Evolutionary conservation across 768 basidiomycete species (phyloP).

Genomic region (Psilocybe cyanescens): DNA sequence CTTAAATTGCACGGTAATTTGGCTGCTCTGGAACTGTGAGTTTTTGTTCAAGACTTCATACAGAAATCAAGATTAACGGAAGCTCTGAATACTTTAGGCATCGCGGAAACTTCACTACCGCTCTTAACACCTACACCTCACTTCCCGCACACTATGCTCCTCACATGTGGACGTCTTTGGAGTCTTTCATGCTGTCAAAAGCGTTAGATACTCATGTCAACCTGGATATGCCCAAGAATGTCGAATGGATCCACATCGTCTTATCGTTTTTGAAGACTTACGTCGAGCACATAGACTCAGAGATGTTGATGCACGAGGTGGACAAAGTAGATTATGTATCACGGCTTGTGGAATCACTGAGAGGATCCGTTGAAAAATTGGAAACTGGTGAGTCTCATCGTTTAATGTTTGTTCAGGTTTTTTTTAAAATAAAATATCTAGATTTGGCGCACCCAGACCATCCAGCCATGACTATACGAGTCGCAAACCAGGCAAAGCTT

Average conservation of each 20-base stretch:
- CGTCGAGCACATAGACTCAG: conserved; percentile 55
- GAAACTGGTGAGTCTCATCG: conserved; percentile 49
- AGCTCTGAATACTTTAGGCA: conserved; percentile 46
- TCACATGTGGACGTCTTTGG: conserved; percentile 79
- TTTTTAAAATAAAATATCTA: conserved; percentile 7
- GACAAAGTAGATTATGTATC: conserved; percentile 56
- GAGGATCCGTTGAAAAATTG: conserved; percentile 50
- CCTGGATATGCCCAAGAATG: conserved; percentile 61
- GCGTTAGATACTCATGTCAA: conserved; percentile 70
- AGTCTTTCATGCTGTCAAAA: conserved; percentile 77
- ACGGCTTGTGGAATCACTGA: conserved; percentile 52
- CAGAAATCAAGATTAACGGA: not conserved
- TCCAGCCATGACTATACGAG: conserved; percentile 60
- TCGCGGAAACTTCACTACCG: conserved; percentile 63
- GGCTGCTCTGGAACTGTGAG: conserved; percentile 89
- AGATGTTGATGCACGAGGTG: conserved; percentile 56
- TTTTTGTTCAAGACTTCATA: conserved; percentile 4
- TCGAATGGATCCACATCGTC: conserved; percentile 81
- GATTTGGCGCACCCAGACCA: conserved; percentile 75
- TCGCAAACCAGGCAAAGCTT: conserved; percentile 49
- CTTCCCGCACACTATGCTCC: conserved; percentile 88
- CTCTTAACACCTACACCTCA: conserved; percentile 73
- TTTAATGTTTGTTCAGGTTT: not conserved
- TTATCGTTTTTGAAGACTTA: conserved; percentile 78
- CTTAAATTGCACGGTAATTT: conserved; percentile 84